Conservation (phyloP, 441 rosid species). For the Erodium trifolium region DNA sequence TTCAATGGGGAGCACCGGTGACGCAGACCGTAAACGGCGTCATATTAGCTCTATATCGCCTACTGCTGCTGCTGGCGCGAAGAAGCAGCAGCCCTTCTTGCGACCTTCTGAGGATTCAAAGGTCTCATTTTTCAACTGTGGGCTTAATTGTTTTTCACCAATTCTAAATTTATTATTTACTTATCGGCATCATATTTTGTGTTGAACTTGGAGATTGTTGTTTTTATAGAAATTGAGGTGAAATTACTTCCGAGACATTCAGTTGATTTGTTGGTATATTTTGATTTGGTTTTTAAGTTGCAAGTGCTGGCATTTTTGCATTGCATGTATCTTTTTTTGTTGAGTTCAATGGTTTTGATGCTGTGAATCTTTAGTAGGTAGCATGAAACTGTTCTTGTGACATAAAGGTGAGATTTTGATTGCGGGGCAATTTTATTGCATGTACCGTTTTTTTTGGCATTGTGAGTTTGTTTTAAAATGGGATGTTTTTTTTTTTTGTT, state of each 20-base stretch:
- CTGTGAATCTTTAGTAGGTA: not conserved
- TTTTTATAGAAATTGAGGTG: not conserved
- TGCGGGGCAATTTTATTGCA: not conserved
- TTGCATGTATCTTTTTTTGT: not conserved
- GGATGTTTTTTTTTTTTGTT: not conserved
- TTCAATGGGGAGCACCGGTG: slow-evolving; percentile 88
- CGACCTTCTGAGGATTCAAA: slow-evolving; percentile 78
- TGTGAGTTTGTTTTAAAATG: not conserved
- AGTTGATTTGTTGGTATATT: not conserved
- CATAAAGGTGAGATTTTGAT: not conserved
- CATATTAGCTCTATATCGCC: slow-evolving; percentile 77
- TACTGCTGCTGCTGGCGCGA: slow-evolving; percentile 48
- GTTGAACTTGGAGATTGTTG: not conserved
- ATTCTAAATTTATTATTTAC: not conserved
- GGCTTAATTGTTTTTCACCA: not conserved
- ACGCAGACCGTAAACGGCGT: slow-evolving; percentile 86
- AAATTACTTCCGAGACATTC: not conserved
- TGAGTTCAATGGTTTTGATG: not conserved
- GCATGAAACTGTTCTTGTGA: not conserved
- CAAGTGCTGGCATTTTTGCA: not conserved
- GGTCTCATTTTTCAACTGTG: slow-evolving; percentile 24
- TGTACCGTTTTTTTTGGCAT: not conserved
- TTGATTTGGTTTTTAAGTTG: not conserved
- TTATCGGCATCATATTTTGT: not conserved
- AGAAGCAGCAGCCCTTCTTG: slow-evolving; percentile 54